Conservation (phyloP, 2,329 filamentous ascomycete species). For the Colletotrichum tanaceti region DNA sequence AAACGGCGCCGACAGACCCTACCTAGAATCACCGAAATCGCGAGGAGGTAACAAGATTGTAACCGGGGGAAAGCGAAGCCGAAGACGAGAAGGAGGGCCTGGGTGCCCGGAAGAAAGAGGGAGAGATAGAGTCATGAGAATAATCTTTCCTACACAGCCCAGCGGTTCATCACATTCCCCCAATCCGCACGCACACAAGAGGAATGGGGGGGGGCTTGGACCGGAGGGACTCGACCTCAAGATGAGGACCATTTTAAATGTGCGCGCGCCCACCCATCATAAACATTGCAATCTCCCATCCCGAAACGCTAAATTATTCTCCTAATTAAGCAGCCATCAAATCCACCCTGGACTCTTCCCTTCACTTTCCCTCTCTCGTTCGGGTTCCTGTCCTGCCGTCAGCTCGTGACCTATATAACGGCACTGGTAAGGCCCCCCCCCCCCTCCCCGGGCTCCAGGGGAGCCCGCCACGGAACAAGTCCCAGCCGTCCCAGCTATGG, state of each 20-base stretch:
- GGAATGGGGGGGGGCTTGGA: background rate
- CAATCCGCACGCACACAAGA: too few relatives aligned
- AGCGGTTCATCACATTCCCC: too few relatives aligned
- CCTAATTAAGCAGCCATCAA: background rate
- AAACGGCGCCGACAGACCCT: too few relatives aligned
- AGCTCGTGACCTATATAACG: background rate
- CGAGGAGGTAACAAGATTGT: too few relatives aligned
- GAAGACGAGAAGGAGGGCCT: background rate
- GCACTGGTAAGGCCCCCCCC: too few relatives aligned
- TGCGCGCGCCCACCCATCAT: background rate
- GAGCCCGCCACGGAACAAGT: background rate
- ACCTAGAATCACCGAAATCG: too few relatives aligned
- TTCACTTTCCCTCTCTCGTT: too few relatives aligned
- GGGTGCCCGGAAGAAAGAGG: background rate
- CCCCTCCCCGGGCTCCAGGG: too few relatives aligned
- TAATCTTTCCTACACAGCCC: background rate
- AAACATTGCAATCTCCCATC: background rate
- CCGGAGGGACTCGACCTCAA: background rate
- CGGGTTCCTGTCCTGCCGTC: too few relatives aligned
- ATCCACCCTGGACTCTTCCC: too few relatives aligned
- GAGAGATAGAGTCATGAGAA: background rate
- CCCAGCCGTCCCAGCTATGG: constrained; percentile 8
- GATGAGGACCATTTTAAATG: background rate
- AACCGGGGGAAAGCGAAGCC: background rate
- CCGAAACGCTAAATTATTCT: background rate